Conservation (phyloP, 2,329 filamentous ascomycete genomes). For the Colletotrichum orbiculare region DNA sequence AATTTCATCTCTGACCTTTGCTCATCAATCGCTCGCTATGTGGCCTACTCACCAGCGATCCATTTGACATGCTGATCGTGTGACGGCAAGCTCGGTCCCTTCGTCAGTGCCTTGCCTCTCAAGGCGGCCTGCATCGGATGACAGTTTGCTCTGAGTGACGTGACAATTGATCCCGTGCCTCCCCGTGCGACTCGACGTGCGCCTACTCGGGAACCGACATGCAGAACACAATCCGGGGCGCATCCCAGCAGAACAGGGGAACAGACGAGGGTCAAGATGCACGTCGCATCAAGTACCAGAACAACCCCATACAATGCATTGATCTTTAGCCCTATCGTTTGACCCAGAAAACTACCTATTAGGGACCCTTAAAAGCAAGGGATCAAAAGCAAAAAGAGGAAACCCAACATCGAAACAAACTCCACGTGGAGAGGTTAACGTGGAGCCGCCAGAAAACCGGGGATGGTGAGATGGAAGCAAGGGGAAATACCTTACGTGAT, state of each 20-base stretch:
- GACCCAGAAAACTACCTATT: too few relatives aligned
- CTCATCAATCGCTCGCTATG: neutral
- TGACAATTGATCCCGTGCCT: neutral
- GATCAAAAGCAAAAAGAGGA: slow-evolving; percentile 6
- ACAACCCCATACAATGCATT: too few relatives aligned
- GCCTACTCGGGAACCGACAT: slow-evolving; percentile 5
- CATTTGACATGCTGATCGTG: neutral
- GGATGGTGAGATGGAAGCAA: slow-evolving; percentile 6
- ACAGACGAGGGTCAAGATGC: neutral
- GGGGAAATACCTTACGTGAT: neutral
- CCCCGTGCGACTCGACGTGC: slow-evolving; percentile 13
- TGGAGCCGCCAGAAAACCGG: slow-evolving; percentile 3
- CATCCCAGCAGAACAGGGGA: neutral
- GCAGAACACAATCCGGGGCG: slow-evolving; percentile 2
- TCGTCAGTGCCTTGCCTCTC: slow-evolving; percentile 7
- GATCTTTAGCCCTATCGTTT: too few relatives aligned
- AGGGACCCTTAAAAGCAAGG: too few relatives aligned
- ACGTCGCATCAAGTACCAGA: too few relatives aligned
- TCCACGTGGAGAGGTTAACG: slow-evolving; percentile 18
- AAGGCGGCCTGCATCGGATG: slow-evolving; percentile 21
- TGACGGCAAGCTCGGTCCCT: neutral
- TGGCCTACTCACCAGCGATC: neutral
- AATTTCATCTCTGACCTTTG: slow-evolving; percentile 8
- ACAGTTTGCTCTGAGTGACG: slow-evolving; percentile 9
- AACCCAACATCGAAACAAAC: neutral